A percentile compares a stretch with the other conserved stretches of the same genome.
phyloP scores from a whole-genome alignment of 2,329 filamentous ascomycete genomes.

The Neonectria neomacrospora region DNA sequence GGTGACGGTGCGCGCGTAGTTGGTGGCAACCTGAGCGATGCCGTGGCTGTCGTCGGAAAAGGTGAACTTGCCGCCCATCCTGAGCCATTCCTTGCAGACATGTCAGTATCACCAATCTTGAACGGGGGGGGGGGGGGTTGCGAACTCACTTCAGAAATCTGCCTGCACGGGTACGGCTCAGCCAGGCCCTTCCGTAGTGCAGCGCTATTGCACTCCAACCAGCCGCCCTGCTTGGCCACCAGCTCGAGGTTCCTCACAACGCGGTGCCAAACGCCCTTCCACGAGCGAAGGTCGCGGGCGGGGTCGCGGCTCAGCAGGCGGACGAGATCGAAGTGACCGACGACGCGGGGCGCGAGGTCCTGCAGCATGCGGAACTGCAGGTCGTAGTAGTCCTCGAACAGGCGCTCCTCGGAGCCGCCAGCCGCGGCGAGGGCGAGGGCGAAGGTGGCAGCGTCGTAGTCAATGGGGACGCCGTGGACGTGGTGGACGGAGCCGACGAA shows the following conservation, averaged over 20 bases:
- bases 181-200: slow-evolving; percentile 88
- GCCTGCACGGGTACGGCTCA: slow-evolving; percentile 86
- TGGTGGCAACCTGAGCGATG: slow-evolving; percentile 85
- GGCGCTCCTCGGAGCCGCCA: slow-evolving; percentile 69
- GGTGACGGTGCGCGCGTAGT: slow-evolving; percentile 76
- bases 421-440: slow-evolving; percentile 54
- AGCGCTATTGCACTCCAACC: slow-evolving; percentile 90
- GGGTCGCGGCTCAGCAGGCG: slow-evolving; percentile 80
- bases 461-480: slow-evolving; percentile 86
- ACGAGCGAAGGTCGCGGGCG: slow-evolving; percentile 66
- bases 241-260: slow-evolving; percentile 79
- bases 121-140: too few relatives aligned
- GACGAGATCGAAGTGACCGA: slow-evolving; percentile 96
- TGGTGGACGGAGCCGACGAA: slow-evolving; percentile 96
- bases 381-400: slow-evolving; percentile 90
- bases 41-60: slow-evolving; percentile 96
- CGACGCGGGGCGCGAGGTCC: slow-evolving; percentile 76
- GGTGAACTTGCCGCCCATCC: slow-evolving; percentile 82
- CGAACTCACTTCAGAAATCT: slow-evolving; percentile 76
- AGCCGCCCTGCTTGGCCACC: slow-evolving; percentile 78
- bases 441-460: slow-evolving; percentile 80
- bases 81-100: slow-evolving; percentile 71
- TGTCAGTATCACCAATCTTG: neutral
- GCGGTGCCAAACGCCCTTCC: slow-evolving; percentile 76
- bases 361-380: slow-evolving; percentile 84